Conservation (phyloP, 2,329 filamentous ascomycete genomes). For the Sclerotinia trifoliorum region DNA sequence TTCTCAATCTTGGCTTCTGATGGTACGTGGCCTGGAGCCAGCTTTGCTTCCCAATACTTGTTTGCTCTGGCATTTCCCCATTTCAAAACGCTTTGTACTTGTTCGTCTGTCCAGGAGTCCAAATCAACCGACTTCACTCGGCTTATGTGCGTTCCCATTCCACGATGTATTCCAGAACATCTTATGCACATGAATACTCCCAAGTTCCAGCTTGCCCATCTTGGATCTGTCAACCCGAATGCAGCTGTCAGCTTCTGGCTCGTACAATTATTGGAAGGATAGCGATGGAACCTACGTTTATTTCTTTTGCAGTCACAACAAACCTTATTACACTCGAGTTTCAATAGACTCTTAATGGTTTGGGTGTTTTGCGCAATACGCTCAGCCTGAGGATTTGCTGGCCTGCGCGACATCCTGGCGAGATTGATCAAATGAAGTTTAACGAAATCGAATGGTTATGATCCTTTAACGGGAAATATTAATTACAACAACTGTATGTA, state of each 20-base stretch:
- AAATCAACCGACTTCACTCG: slow-evolving; percentile 97
- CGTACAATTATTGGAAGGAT: background rate
- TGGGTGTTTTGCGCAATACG: slow-evolving; percentile 89
- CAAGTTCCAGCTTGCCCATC: slow-evolving; percentile 99
- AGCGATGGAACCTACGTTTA: slow-evolving; percentile 68
- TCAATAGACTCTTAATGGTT: slow-evolving; percentile 91
- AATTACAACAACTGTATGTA: slow-evolving; percentile 6
- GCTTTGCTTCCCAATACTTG: slow-evolving; percentile 97
- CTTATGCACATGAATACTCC: slow-evolving; percentile 97
- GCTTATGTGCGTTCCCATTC: slow-evolving; percentile 98
- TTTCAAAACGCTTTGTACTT: slow-evolving; percentile 86
- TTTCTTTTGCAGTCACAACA: slow-evolving; percentile 99
- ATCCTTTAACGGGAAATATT: background rate
- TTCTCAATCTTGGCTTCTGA: slow-evolving; percentile 99
- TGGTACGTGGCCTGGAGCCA: slow-evolving; percentile 85
- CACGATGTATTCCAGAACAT: slow-evolving; percentile 96
- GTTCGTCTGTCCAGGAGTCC: slow-evolving; percentile 98
- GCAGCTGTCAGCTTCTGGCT: background rate
- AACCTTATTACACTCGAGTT: slow-evolving; percentile 91
- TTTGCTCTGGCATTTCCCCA: slow-evolving; percentile 97
- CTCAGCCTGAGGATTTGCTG: slow-evolving; percentile 75
- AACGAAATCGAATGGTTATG: background rate
- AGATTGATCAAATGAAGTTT: background rate
- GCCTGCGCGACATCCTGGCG: slow-evolving; percentile 77
- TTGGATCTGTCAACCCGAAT: slow-evolving; percentile 64